Base-by-base conservation (phyloP, 2,329 filamentous ascomycete genomes). In the Aspergillus pseudoglaucus region DNA sequence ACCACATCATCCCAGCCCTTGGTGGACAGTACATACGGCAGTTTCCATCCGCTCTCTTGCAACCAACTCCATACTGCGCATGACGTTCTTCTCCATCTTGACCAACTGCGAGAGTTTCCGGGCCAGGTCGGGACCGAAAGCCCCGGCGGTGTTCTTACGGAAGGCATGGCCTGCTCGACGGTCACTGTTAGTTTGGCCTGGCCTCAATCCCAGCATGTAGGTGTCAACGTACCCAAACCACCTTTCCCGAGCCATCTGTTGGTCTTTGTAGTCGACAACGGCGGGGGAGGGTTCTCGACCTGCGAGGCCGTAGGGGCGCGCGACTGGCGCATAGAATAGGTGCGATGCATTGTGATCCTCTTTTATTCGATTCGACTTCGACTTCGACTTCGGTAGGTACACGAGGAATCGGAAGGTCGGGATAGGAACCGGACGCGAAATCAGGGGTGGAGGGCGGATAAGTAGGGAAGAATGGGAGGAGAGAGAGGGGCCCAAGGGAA, bases 1-100 rank as follows among this genome's bases (percentile, higher is more conserved):
- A 23, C 9, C 7, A 10, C 17, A 22, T 22, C 22, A 22, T n/a
- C 14, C 33, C 14, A 35, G 17, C 22, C 17, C 8, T 10, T 20
- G 9, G 10, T 10, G 8, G 4, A 17, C 6, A 9, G 38, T 32
- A 80, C 88, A 65, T 87, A 95, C 90, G 65, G 93, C 93, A 58
- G 96, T 91, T 64, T 97, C 93, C 90, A 97, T 97, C 61, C 93
- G 85, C 78, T 98, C 93, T 64, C 90, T 85, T 41, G 90, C 90
- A 46, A 97, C 93, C 44, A 89, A 80, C 69, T 98, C 93, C 79
- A 97, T 84, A 69, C 90, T 96, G 71, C 93, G 89, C 93, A 98
- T 98, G 48, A 96, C 88, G 68, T 98, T 97, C 84, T 98, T 98
- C 77, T 98, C 93, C 93, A 98, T 98, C 82, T 98, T 98, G 55